Evolutionary conservation across 2,329 filamentous ascomycete genomes (phyloP).

Genomic region (Colletotrichum somersetense): DNA sequence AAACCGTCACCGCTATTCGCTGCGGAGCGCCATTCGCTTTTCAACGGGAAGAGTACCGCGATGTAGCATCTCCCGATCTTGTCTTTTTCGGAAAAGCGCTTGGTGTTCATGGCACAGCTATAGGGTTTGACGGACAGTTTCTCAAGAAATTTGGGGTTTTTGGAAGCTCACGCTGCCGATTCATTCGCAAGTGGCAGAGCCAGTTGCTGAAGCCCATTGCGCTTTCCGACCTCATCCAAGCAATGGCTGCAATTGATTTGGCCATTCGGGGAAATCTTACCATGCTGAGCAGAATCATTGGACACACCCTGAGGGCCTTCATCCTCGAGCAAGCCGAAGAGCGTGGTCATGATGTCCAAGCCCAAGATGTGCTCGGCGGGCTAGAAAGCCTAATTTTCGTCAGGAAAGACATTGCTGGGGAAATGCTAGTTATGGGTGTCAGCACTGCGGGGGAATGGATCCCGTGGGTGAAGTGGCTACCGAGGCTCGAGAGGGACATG

Average conservation of each 20-base stretch:
- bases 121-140: conserved; percentile 26
- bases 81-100: conserved; percentile 46
- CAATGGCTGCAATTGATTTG: conserved; percentile 20
- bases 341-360: conserved; percentile 9
- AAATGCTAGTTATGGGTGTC: conserved; percentile 33
- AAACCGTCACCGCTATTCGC: conserved; percentile 45
- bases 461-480: conserved; percentile 41
- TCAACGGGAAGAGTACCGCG: conserved; percentile 44
- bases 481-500: conserved; percentile 39
- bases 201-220: conserved; percentile 26
- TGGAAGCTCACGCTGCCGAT: neutral
- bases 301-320: conserved; percentile 18
- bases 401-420: conserved; percentile 34
- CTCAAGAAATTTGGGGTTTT: conserved; percentile 21
- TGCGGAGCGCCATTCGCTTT: conserved; percentile 48
- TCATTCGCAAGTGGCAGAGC: conserved; percentile 32
- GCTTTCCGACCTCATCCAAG: conserved; percentile 30
- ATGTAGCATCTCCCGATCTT: conserved; percentile 40
- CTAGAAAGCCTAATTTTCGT: conserved; percentile 37
- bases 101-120: conserved; percentile 21
- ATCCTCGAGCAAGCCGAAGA: conserved; percentile 16
- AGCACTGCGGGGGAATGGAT: conserved; percentile 34
- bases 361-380: conserved; percentile 22
- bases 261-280: conserved; percentile 20
- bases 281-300: conserved; percentile 33